Conservation (phyloP, 495 filamentous ascomycete species). For the Parathielavia appendiculata region DNA sequence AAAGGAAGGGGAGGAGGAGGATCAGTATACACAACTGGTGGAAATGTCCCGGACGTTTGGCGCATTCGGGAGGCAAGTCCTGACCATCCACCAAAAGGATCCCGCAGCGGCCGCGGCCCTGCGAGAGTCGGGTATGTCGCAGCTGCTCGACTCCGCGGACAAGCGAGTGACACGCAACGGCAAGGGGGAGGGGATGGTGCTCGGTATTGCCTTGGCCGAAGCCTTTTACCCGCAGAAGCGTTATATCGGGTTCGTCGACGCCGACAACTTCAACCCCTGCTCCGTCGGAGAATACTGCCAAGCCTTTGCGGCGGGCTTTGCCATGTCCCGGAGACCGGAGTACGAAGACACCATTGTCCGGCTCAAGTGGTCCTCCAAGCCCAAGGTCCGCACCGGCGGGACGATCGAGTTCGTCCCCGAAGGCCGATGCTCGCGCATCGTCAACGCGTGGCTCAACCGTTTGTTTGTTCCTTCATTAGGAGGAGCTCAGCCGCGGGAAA, state of each 20-base stretch:
- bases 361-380: constrained; percentile 29
- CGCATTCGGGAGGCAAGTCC: constrained; percentile 7
- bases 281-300: constrained; percentile 29
- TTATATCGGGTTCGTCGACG: constrained; percentile 34
- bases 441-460: constrained; percentile 30
- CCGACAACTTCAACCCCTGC: constrained; percentile 25
- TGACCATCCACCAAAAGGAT: constrained; percentile 31
- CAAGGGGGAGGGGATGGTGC: constrained; percentile 35
- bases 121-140: constrained; percentile 16
- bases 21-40: constrained; percentile 18
- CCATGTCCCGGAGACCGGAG: constrained; percentile 13
- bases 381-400: constrained; percentile 22
- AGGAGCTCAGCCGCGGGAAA: too few relatives aligned
- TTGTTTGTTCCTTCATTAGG: constrained; percentile 7
- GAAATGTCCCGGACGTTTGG: constrained; percentile 16
- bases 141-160: constrained; percentile 16
- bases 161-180: constrained; percentile 22
- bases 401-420: constrained; percentile 20
- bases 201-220: constrained; percentile 26
- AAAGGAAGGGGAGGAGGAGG: not conserved
- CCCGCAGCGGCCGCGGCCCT: constrained; percentile 21
- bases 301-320: constrained; percentile 29
- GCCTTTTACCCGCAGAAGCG: constrained; percentile 17
- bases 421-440: constrained; percentile 28
- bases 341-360: constrained; percentile 28